These are phyloP conservation scores for Colletotrichum tropicale DNA, from an alignment of 2,329 filamentous ascomycete genomes.

Conservation along the genomic window DNA sequence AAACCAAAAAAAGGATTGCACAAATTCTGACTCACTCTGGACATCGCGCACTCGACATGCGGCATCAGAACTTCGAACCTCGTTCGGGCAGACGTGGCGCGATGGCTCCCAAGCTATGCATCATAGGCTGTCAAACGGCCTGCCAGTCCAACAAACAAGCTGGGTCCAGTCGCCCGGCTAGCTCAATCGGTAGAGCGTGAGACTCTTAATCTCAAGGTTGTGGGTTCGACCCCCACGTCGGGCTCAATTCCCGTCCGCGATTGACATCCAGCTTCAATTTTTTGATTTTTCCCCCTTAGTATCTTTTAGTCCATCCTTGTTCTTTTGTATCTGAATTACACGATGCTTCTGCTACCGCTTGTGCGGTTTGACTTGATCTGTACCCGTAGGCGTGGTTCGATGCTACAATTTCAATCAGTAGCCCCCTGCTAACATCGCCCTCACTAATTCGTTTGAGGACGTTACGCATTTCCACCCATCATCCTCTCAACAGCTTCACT, in stretches of 20 bases:
- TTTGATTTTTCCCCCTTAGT: neutral
- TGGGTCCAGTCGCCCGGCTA: conserved; percentile 40
- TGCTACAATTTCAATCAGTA: neutral
- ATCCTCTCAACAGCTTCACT: neutral
- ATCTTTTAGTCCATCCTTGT: neutral
- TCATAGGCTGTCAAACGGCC: neutral
- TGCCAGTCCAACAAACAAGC: fast-evolving
- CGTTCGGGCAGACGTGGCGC: neutral
- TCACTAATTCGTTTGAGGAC: neutral
- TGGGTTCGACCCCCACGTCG: conserved; percentile 28
- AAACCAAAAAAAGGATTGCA: neutral
- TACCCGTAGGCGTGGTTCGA: neutral
- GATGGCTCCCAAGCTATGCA: neutral
- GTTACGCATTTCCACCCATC: neutral
- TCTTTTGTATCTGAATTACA: neutral
- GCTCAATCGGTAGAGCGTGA: conserved; percentile 77
- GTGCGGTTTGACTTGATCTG: neutral
- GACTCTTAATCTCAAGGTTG: conserved; percentile 58
- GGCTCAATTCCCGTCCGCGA: conserved; percentile 21
- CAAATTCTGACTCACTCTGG: neutral
- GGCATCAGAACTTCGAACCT: neutral
- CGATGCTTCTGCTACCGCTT: neutral
- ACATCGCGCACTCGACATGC: neutral
- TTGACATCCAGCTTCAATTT: neutral
- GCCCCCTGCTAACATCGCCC: neutral